Base-by-base conservation (phyloP, 2,329 filamentous ascomycete genomes). In the Clonostachys byssicola region DNA sequence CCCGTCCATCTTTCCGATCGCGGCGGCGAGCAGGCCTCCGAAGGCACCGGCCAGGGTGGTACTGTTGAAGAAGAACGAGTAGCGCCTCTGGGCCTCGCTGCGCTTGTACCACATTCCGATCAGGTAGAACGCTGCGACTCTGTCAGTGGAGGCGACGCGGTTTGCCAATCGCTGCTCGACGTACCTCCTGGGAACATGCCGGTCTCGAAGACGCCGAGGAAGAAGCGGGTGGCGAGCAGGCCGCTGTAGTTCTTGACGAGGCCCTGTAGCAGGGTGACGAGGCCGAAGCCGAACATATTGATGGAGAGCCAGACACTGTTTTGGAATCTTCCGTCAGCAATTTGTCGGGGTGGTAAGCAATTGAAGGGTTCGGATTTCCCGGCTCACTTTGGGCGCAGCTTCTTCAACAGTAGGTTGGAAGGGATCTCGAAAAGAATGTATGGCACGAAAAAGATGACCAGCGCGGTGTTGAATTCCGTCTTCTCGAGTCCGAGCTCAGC, bases 21-120 rank as follows among this genome's bases (percentile, higher is more conserved):
- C 92, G 2, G 83, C 86, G 1, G 92, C 92, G 5, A 96, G 75
- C 2, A 96, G 77, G 3, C 91, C 91, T 40, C 89, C 91, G 57
- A 96, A 96, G 0, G 90, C 88, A 34, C 88, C 88, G 2, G 88
- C 88, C 5, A 92, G 72, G 0, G 85, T 88, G 1, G 88, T 92
- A 30, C 79, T 89, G 59, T 81, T 85, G 74, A 97, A 97, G 75
- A 97, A 97, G 73, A 97, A 92, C 14, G 85, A 88, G 69, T 92
- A 96, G 33, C 94, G 84, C 59, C 90, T 89, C 67, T 97, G 92
- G 3, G 92, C 90, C 68, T 97, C 94, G 41, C 75, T 75, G 50
- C 92, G 83, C 50, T 85, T 84, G 58, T 97, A 99, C 91, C 88
- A 95, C 85, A 92, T 92, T 49, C 88, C 83, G 51, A 91, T 83